phyloP scores from a whole-genome alignment of 306 rosid species.

The Benincasa hispida region DNA sequence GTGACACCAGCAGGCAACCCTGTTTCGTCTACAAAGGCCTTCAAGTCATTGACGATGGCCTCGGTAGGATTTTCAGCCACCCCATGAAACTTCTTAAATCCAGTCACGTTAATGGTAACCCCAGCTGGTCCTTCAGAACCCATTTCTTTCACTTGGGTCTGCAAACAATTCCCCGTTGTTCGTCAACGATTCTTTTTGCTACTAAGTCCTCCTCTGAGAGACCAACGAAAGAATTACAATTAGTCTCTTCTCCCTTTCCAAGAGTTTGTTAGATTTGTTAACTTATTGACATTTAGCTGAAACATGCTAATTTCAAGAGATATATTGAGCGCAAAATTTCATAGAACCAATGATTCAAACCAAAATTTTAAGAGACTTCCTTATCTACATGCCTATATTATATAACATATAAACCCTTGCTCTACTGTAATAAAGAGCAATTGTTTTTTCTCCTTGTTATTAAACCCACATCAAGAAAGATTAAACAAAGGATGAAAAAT shows the following conservation, averaged over 20 bases:
- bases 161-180: conserved; percentile 59
- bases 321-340: not conserved
- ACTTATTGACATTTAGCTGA: not conserved
- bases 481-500: not conserved
- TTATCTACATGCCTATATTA: too few relatives aligned
- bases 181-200: conserved; percentile 1
- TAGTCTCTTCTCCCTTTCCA: not conserved
- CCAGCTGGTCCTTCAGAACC: conserved; percentile 75
- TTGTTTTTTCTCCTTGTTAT: not conserved
- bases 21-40: conserved; percentile 41
- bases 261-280: not conserved
- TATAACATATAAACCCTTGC: too few relatives aligned
- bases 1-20: conserved; percentile 60
- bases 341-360: conserved; percentile 13
- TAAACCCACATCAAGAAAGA: not conserved
- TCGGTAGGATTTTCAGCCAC: conserved; percentile 76
- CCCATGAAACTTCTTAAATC: conserved; percentile 77
- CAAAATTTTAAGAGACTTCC: not conserved
- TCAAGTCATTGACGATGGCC: conserved; percentile 42
- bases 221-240: not conserved
- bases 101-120: conserved; percentile 63
- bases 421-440: too few relatives aligned
- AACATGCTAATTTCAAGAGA: not conserved
- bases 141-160: conserved; percentile 32
- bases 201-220: not conserved